Percentiles rank a stretch among this genome's conserved stretches.
These are phyloP conservation scores for Taphrina confusa DNA, from an alignment of 1,139 yeast species.

Conservation along the genomic window DNA sequence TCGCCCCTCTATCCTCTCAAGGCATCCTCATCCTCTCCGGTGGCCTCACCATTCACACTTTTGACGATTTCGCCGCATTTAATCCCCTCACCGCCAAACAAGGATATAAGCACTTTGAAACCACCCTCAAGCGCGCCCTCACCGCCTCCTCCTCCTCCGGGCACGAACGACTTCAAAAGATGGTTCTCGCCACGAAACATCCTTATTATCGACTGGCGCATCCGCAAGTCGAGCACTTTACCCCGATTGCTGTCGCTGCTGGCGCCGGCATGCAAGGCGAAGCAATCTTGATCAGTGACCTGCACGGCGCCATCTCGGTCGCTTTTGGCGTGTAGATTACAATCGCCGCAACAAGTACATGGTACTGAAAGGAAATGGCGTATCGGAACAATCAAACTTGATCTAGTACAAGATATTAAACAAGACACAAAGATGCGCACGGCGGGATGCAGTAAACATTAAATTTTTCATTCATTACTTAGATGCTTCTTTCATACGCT, in stretches of 20 bases:
- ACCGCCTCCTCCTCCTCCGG: too few species aligned
- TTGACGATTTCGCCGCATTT: slow-evolving; percentile 53
- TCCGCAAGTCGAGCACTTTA: slow-evolving; percentile 72
- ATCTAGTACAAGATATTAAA: neutral
- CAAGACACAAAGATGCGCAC: too few species aligned
- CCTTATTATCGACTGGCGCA: slow-evolving; percentile 52
- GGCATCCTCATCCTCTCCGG: slow-evolving; percentile 61
- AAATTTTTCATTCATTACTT: slow-evolving; percentile 5
- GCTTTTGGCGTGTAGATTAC: slow-evolving; percentile 26
- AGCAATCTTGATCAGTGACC: slow-evolving; percentile 43
- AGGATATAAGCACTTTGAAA: slow-evolving; percentile 52
- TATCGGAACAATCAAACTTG: neutral
- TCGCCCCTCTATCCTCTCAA: slow-evolving; percentile 54
- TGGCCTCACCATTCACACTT: slow-evolving; percentile 79
- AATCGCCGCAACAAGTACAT: neutral
- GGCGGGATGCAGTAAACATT: too few species aligned
- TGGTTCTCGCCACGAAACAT: slow-evolving; percentile 48
- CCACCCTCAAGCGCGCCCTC: slow-evolving; percentile 50
- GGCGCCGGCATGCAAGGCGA: slow-evolving; percentile 55
- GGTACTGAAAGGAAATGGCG: neutral
- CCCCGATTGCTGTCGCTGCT: slow-evolving; percentile 67
- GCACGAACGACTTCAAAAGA: slow-evolving; percentile 43
- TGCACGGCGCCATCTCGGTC: slow-evolving; percentile 27
- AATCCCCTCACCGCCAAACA: slow-evolving; percentile 43
- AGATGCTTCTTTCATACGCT: neutral